A percentile compares a stretch with the other conserved stretches of the same genome.
Evolutionary conservation across 1,284 basidiomycete species (phyloP).

Genomic region (Ustilago crameri): DNA sequence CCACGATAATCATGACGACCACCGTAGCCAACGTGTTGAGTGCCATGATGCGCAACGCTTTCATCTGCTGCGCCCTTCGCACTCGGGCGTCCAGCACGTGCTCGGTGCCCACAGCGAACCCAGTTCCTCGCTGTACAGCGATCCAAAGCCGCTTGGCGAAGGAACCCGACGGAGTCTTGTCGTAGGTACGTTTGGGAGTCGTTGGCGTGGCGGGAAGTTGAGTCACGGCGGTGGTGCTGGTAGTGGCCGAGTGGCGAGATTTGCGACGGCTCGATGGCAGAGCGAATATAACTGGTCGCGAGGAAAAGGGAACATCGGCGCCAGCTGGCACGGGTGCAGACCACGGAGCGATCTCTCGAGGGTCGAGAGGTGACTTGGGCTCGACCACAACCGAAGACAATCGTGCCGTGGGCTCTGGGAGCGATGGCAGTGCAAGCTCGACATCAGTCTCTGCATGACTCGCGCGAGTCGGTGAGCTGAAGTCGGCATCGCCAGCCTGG

Average conservation of each 20-base stretch:
- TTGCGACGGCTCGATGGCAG: slow-evolving; percentile 11
- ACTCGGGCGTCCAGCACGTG: slow-evolving; percentile 48
- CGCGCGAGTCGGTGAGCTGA: slow-evolving; percentile 5
- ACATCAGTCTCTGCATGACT: slow-evolving; percentile 10
- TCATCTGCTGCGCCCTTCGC: slow-evolving; percentile 45
- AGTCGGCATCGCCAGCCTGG: slow-evolving; percentile 11
- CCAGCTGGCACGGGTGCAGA: slow-evolving; percentile 7
- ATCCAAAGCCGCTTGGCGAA: slow-evolving; percentile 25
- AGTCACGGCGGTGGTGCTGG: slow-evolving; percentile 22
- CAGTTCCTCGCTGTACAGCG: slow-evolving; percentile 39
- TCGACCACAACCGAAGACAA: background rate
- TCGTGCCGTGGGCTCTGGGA: slow-evolving; percentile 8
- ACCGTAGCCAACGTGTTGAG: slow-evolving; percentile 28
- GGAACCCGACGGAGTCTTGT: background rate
- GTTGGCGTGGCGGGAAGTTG: background rate
- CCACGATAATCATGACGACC: slow-evolving; percentile 35
- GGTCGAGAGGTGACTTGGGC: slow-evolving; percentile 8
- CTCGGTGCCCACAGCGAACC: slow-evolving; percentile 52
- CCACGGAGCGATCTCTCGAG: slow-evolving; percentile 34
- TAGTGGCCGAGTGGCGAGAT: slow-evolving; percentile 26
- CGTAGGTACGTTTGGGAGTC: slow-evolving; percentile 21
- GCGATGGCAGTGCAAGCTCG: slow-evolving; percentile 4
- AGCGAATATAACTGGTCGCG: slow-evolving; percentile 24
- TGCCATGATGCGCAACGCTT: slow-evolving; percentile 44
- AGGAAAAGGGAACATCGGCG: slow-evolving; percentile 7